A percentile compares a stretch with the other conserved stretches of the same genome.
Conservation (phyloP, 495 filamentous ascomycete genomes). For the Tuber brumale region DNA sequence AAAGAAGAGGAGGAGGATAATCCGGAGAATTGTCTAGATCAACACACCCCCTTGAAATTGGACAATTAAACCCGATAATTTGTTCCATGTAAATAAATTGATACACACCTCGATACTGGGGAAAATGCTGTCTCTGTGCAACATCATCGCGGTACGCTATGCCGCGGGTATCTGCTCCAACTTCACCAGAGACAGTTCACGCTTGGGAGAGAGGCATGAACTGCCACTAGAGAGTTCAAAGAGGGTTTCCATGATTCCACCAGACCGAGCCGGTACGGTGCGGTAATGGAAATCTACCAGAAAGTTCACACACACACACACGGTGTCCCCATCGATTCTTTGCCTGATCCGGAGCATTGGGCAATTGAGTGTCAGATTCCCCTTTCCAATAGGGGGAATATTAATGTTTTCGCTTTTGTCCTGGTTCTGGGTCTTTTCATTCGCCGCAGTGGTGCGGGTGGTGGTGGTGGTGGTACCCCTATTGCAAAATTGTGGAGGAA, state of each 20-base stretch:
- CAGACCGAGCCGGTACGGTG: not conserved
- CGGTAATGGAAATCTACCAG: not conserved
- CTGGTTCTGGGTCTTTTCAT: not conserved
- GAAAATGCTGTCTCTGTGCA: constrained; percentile 4
- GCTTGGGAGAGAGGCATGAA: not conserved
- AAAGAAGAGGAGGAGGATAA: not conserved
- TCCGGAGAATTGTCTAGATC: constrained; percentile 1
- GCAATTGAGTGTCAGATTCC: not conserved
- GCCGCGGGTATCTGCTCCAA: not conserved
- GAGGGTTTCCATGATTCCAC: not conserved
- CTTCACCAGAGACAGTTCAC: not conserved
- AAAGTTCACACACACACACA: not conserved
- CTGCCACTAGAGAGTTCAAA: not conserved
- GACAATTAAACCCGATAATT: constrained; percentile 1
- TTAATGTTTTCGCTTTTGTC: not conserved
- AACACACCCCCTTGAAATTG: not conserved
- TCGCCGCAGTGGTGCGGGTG: not conserved
- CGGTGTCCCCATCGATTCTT: not conserved
- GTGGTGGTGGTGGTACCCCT: not conserved
- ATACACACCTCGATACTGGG: not conserved
- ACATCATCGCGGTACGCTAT: not conserved
- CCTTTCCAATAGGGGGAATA: not conserved
- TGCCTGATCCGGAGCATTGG: not conserved
- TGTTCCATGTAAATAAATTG: constrained; percentile 4
- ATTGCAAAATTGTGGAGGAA: constrained; percentile 1